Base-by-base conservation (phyloP, 1,284 basidiomycete genomes). In the Agroathelia rolfsii region DNA sequence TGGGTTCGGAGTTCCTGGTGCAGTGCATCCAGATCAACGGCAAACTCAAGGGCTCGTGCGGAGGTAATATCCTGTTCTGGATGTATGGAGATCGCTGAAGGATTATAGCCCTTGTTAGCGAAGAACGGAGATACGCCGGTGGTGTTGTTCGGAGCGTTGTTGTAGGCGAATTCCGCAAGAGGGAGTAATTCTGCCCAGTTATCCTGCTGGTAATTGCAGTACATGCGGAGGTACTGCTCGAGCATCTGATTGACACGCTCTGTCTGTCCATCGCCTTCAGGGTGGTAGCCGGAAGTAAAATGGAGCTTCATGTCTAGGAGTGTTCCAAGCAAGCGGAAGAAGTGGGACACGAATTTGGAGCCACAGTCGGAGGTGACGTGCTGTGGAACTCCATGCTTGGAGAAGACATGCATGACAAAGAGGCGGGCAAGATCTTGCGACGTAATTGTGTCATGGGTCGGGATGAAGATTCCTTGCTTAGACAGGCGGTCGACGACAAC, bases 11-110 rank as follows among this genome's bases (percentile, higher is more conserved):
- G n/a, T n/a, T n/a, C n/a, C n/a, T n/a, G n/a, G n/a, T n/a, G n/a
- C n/a, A n/a, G n/a, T n/a, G n/a, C n/a, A n/a, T 37, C 18, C 4
- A 53, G 28, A 26, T 45, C 32, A 4, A 41, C 36, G 4, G 28
- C 38, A 24, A 37, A 45, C 7, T 44, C 24, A 17, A 32, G 19
- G 24, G 44, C 38, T 14, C 21, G 14, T 1, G 85, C 69, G 0
- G 83, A 62, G 1, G 90, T 88, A 30, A 93, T 75, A n/a, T 79
- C 83, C 52, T 90, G 89, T 52, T 98, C 95, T 52, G 41, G 36
- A 19, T 45, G 22, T n/a, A 47, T 16, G 8, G 35, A 34, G 17
- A 50, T 38, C 4, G 35, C 44, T n/a, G n/a, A n/a, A 6, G 59
- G 59, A 31, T 56, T 41, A 30, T 49, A 56, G 3, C 59, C 58